Evolutionary conservation across 805 yeast species (phyloP).

Genomic region (Sugiyamaella lignohabitans): DNA sequence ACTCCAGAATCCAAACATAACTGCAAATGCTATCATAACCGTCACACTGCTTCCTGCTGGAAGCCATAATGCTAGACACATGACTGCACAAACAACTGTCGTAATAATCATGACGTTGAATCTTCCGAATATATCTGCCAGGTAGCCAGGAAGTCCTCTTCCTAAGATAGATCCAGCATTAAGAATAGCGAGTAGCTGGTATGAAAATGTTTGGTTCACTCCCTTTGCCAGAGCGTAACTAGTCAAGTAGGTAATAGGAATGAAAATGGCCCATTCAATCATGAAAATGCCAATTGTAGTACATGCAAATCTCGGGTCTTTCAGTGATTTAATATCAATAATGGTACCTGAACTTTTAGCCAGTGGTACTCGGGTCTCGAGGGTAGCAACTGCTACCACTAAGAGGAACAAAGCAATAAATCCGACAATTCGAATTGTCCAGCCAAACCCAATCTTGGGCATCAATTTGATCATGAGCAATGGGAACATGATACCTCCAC

Average conservation of each 20-base stretch:
- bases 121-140: conserved; percentile 50
- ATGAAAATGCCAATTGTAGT: conserved; percentile 29
- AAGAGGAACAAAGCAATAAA: conserved; percentile 27
- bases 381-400: conserved; percentile 30
- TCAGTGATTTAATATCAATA: conserved; percentile 28
- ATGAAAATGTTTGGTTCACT: conserved; percentile 21
- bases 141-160: conserved; percentile 46
- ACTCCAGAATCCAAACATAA: conserved; percentile 49
- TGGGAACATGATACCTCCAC: conserved; percentile 61
- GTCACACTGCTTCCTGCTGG: conserved; percentile 44
- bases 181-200: conserved; percentile 41
- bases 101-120: conserved; percentile 51
- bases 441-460: conserved; percentile 46
- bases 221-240: conserved; percentile 41
- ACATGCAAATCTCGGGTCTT: conserved; percentile 26
- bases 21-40: conserved; percentile 47
- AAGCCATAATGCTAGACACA: conserved; percentile 55
- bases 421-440: conserved; percentile 48
- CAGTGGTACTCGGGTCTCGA: conserved; percentile 34
- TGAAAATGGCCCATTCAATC: conserved; percentile 47
- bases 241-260: conserved; percentile 49
- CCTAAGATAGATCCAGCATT: conserved; percentile 48
- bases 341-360: conserved; percentile 20
- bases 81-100: conserved; percentile 40
- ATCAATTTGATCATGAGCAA: conserved; percentile 43